phyloP scores from a whole-genome alignment of 169 alveolate genomes.

The Plasmodium gallinaceum region DNA sequence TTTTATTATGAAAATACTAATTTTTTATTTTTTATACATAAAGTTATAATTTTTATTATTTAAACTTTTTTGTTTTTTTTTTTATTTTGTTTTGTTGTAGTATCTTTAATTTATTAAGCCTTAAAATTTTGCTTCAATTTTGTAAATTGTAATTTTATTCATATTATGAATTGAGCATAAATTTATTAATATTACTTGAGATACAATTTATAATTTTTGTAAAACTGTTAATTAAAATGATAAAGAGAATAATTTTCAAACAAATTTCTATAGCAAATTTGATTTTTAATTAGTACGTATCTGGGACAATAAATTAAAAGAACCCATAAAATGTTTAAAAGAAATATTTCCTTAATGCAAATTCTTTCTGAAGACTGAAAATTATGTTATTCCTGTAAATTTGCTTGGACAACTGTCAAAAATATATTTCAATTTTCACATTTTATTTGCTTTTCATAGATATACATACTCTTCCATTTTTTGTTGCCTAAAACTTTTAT shows the following conservation, averaged over 20 bases:
- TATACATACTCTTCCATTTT: no score
- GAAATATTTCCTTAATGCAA: not conserved
- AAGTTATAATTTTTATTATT: slow-evolving; percentile 41
- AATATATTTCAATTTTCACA: no score
- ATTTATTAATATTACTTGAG: not conserved
- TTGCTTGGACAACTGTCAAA: no score
- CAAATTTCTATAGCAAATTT: slow-evolving; percentile 6
- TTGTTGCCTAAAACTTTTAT: no score
- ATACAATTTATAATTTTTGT: not conserved
- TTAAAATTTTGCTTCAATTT: not conserved
- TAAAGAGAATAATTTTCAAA: slow-evolving; percentile 2
- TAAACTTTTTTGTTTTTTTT: slow-evolving; percentile 15
- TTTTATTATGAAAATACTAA: slow-evolving; percentile 31
- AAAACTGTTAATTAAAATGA: slow-evolving; percentile 4
- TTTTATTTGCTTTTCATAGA: no score
- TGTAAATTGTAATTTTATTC: not conserved
- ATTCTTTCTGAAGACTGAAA: not conserved
- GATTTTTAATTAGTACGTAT: slow-evolving; percentile 10
- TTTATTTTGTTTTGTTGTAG: not conserved
- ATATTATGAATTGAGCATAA: not conserved
- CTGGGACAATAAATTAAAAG: not conserved
- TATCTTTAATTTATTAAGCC: not conserved
- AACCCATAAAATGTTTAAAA: not conserved
- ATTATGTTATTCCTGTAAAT: no score
- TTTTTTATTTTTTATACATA: slow-evolving; percentile 23